Evolutionary conservation across 1,284 basidiomycete species (phyloP).

Genomic region (Peniophora sp.): DNA sequence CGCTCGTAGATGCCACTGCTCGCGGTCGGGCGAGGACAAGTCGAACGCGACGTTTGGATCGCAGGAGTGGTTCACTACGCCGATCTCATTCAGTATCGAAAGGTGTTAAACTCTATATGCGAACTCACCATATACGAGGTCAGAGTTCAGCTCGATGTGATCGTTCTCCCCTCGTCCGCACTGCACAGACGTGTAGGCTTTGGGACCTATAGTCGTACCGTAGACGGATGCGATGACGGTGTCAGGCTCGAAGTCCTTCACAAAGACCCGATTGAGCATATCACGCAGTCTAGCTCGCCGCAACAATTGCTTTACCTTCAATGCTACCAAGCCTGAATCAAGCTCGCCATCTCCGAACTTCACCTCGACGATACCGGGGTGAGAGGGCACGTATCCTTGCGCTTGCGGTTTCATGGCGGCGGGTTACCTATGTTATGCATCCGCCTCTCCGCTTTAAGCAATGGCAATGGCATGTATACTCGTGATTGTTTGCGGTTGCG

Average conservation of each 20-base stretch:
- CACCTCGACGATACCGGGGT: conserved; percentile 12
- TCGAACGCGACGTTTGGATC: conserved; percentile 52
- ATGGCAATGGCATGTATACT: too few species aligned
- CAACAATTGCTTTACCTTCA: conserved; percentile 6
- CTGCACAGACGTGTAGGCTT: conserved; percentile 35
- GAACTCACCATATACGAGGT: conserved; percentile 46
- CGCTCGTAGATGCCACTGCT: conserved; percentile 31
- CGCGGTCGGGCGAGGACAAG: conserved; percentile 30
- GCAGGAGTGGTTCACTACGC: conserved; percentile 57
- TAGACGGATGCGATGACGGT: conserved; percentile 23
- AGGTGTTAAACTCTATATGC: neutral
- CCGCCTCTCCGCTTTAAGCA: too few species aligned
- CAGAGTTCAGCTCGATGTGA: conserved; percentile 56
- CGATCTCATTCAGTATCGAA: neutral
- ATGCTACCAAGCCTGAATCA: conserved; percentile 8
- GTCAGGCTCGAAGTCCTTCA: conserved; percentile 25
- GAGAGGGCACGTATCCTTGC: conserved; percentile 8
- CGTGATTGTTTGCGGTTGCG: too few species aligned
- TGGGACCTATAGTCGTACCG: conserved; percentile 19
- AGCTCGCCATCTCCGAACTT: conserved; percentile 9
- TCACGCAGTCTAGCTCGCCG: too few species aligned
- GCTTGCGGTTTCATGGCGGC: neutral
- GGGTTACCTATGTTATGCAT: too few species aligned
- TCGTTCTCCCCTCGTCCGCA: conserved; percentile 32
- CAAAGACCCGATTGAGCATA: neutral